phyloP scores from a whole-genome alignment of 2,329 filamentous ascomycete species.

The Fusarium transvaalense region DNA sequence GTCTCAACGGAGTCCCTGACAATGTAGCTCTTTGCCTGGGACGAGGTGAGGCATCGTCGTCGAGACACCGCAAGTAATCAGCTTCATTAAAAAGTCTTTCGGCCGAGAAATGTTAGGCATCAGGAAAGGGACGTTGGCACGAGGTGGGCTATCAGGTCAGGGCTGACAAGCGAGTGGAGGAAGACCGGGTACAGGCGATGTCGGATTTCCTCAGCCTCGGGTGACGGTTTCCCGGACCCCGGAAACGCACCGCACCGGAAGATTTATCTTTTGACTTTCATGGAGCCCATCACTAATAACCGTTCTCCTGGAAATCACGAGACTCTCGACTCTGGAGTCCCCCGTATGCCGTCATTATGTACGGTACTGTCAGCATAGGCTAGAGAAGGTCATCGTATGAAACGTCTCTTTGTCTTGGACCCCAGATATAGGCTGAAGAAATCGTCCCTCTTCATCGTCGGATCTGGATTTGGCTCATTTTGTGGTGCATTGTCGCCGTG shows the following conservation, averaged over 20 bases:
- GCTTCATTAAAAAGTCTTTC: conserved; percentile 12
- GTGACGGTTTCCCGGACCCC: conserved; percentile 24
- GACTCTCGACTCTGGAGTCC: neutral
- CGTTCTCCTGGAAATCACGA: conserved; percentile 11
- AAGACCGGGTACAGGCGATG: neutral
- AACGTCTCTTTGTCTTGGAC: neutral
- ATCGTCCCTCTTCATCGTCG: conserved; percentile 1
- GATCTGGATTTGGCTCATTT: conserved; percentile 13
- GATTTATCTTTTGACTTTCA: conserved; percentile 7
- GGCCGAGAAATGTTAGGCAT: conserved; percentile 7
- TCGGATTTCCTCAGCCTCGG: conserved; percentile 14
- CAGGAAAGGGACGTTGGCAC: neutral
- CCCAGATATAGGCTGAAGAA: conserved; percentile 16
- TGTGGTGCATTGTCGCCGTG: conserved; percentile 18
- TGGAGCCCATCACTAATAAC: neutral
- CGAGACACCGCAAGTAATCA: neutral
- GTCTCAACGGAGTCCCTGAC: conserved; percentile 14
- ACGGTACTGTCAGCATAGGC: conserved; percentile 4
- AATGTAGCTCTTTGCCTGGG: neutral
- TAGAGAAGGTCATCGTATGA: conserved; percentile 5
- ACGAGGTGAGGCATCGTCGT: neutral
- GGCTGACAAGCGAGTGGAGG: conserved; percentile 10
- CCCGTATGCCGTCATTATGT: neutral
- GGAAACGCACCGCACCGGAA: conserved; percentile 18
- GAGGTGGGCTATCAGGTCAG: neutral